Evolutionary conservation across 148 eudicot genomes (phyloP), one percentile per base, ranked within the genome.

Genomic region (Fallopia convolvulus): DNA sequence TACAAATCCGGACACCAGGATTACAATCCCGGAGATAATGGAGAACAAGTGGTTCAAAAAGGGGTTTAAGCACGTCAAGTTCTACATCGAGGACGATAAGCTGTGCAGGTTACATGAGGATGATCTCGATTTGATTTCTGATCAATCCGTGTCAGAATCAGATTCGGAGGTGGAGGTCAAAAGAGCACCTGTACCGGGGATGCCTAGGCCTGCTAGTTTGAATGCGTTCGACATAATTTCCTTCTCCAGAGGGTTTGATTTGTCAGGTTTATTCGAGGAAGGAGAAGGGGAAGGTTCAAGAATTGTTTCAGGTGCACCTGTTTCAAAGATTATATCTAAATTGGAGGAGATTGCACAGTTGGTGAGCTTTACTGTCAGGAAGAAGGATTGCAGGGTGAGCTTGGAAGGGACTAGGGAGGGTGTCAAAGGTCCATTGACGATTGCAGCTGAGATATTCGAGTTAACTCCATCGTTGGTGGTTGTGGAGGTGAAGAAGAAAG

Each of bases 141-240:
- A 85, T 75, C 50, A 44, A 21, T 73, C 75, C 2, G 48, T 80
- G 33, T 87, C 83, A 4, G 94, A 87, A 56, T 81, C 93, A 0
- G 97, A 89, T 20, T 77, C 88, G 4, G 93, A 89, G 75, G 33
- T 81, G 10, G 90, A 84, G 26, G 70, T 60, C 17, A 81, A 83
- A 72, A 80, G 85, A 76, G 78, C 78, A 79, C 81, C 81, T 12
- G 76, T 83, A 0, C 75, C 82, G 7, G 85, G 88, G 2, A 46
- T 91, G 61, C 93, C 96, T 0, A 79, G 93, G 20, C 93, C 96
- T 7, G 91, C 88, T 9, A 89, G 93, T 70, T 78, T 92, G 73
- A 92, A 92, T 48, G 97, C 97, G 0, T 92, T 92, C 13, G 97
- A 92, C 75, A 88, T 92, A n/a, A 92, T 92, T 3, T 92, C 93